Evolutionary conservation across 2,329 filamentous ascomycete genomes (phyloP).

Genomic region (Arthrobotrys sphaeroides): DNA sequence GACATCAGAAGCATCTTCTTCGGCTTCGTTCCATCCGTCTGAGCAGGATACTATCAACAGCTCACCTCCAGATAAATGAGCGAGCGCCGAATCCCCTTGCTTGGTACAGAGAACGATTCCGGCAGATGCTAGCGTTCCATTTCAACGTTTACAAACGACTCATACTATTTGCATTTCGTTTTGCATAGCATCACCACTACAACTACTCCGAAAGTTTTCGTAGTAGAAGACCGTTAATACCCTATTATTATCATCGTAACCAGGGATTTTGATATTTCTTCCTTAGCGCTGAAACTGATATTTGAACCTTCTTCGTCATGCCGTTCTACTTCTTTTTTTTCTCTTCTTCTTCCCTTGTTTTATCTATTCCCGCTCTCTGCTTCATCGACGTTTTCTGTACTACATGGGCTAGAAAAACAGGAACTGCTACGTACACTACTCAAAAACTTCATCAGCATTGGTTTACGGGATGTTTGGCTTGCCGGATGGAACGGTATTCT

Average conservation of each 20-base stretch:
- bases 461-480: constrained; percentile 26
- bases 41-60: constrained; percentile 51
- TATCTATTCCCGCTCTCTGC: not conserved
- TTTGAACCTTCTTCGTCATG: constrained; percentile 39
- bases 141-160: not conserved
- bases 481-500: constrained; percentile 15
- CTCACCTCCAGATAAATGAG: constrained; percentile 41
- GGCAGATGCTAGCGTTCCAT: not conserved
- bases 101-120: too few relatives aligned
- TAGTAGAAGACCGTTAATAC: constrained; percentile 40
- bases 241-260: constrained; percentile 28
- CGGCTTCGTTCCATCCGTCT: constrained; percentile 48
- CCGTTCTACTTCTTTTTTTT: constrained; percentile 13
- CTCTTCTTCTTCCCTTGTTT: not conserved
- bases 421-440: constrained; percentile 19
- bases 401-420: constrained; percentile 45
- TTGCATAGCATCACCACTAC: constrained; percentile 22
- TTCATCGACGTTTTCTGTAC: constrained; percentile 3
- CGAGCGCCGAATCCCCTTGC: not conserved
- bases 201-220: constrained; percentile 6
- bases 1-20: constrained; percentile 39
- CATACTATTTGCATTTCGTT: constrained; percentile 5
- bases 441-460: constrained; percentile 34
- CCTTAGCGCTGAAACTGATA: constrained; percentile 47
- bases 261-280: constrained; percentile 34